Evolutionary conservation across 805 yeast species (phyloP).

Genomic region (Ogataea zsoltii): DNA sequence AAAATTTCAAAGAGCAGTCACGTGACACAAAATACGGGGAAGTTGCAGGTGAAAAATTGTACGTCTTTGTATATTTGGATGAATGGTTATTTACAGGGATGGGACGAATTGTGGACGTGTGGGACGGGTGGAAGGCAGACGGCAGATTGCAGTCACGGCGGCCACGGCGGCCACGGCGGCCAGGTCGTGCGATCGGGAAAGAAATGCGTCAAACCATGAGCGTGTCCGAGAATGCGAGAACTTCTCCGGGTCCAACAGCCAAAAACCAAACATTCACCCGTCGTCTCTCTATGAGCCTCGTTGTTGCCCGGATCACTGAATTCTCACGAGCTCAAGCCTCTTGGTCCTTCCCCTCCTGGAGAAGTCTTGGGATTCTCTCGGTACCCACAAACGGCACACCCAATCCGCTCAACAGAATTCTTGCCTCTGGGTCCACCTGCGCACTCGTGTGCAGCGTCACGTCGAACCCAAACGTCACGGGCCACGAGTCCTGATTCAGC

Average conservation of each 20-base stretch:
- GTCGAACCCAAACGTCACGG: slow-evolving; percentile 82
- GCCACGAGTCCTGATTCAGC: slow-evolving; percentile 86
- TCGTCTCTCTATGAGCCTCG: too few species aligned
- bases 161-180: too few species aligned
- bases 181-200: too few species aligned
- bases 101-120: too few species aligned
- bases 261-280: too few species aligned
- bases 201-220: too few species aligned
- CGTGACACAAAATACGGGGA: not conserved
- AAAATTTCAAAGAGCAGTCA: not conserved
- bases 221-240: too few species aligned
- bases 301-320: too few species aligned
- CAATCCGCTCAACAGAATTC: slow-evolving; percentile 75
- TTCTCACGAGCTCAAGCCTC: too few species aligned
- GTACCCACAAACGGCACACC: slow-evolving; percentile 76
- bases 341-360: slow-evolving; percentile 23
- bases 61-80: not conserved
- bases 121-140: too few species aligned
- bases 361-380: slow-evolving; percentile 41
- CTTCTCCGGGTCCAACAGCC: too few species aligned
- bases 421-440: slow-evolving; percentile 86
- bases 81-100: not conserved
- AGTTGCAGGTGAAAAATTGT: not conserved
- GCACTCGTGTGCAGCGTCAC: slow-evolving; percentile 85
- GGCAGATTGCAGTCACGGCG: too few species aligned